Evolutionary conservation across 2,329 filamentous ascomycete species (phyloP).

Genomic region (Arthrinium puccinioides): DNA sequence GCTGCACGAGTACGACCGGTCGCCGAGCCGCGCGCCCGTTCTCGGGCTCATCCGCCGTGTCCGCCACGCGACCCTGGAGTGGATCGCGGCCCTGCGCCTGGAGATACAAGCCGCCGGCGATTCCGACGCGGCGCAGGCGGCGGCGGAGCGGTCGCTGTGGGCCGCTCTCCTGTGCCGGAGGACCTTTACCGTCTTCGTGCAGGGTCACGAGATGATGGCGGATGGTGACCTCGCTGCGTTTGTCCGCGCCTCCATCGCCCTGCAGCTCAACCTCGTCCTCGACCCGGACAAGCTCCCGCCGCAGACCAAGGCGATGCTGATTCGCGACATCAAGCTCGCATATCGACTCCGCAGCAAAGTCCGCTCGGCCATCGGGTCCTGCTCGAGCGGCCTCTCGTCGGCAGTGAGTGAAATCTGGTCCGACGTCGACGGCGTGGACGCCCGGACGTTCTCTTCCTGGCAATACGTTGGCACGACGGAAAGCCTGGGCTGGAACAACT

Average conservation of each 20-base stretch:
- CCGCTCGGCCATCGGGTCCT: conserved; percentile 20
- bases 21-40: conserved; percentile 7
- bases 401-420: conserved; percentile 29
- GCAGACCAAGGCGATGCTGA: conserved; percentile 28
- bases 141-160: conserved; percentile 40
- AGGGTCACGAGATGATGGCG: conserved; percentile 5
- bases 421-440: conserved; percentile 13
- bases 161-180: conserved; percentile 46
- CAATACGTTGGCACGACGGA: conserved; percentile 14
- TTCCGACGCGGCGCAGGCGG: conserved; percentile 26
- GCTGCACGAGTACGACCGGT: conserved; percentile 15
- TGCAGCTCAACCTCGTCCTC: conserved; percentile 39
- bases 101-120: conserved; percentile 34
- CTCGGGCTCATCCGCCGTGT: conserved; percentile 29
- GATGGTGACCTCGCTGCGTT: conserved; percentile 12
- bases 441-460: conserved; percentile 23
- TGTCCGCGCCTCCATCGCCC: conserved; percentile 15
- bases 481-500: conserved; percentile 7
- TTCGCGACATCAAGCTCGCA: conserved; percentile 39
- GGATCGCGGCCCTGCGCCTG: conserved; percentile 38
- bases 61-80: conserved; percentile 35
- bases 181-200: conserved; percentile 11
- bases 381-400: background rate
- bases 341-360: conserved; percentile 28
- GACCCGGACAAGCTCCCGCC: conserved; percentile 26